Conservation (phyloP, 2,329 filamentous ascomycete genomes). For the Monilinia fructigena region DNA sequence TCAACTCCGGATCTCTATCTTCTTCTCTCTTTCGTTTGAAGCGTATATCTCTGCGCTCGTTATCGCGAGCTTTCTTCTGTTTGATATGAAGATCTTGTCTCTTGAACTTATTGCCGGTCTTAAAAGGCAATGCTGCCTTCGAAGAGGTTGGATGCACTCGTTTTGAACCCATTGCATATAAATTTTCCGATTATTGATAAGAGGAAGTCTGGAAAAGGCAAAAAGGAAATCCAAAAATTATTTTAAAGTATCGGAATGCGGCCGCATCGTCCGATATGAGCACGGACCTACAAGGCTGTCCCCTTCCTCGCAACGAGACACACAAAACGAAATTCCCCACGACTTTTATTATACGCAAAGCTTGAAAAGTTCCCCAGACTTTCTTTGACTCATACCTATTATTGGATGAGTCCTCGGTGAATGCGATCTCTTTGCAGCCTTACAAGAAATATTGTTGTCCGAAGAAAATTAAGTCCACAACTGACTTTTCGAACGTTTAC, state of each 20-base stretch:
- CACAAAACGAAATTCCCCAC: slow-evolving; percentile 23
- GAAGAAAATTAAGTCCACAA: slow-evolving; percentile 25
- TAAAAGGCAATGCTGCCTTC: slow-evolving; percentile 50
- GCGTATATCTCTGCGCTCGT: slow-evolving; percentile 71
- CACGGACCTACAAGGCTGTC: slow-evolving; percentile 17
- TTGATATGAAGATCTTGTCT: slow-evolving; percentile 76
- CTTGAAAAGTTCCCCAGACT: slow-evolving; percentile 22
- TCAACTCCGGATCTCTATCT: slow-evolving; percentile 74
- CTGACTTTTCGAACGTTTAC: slow-evolving; percentile 43
- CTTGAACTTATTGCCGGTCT: slow-evolving; percentile 73
- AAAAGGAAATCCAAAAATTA: slow-evolving; percentile 26
- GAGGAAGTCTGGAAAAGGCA: slow-evolving; percentile 3
- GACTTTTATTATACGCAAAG: slow-evolving; percentile 12
- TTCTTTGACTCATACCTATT: slow-evolving; percentile 30
- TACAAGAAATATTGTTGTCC: slow-evolving; percentile 39
- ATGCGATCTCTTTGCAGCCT: slow-evolving; percentile 45
- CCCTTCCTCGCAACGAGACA: slow-evolving; percentile 16
- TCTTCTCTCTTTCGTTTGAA: slow-evolving; percentile 82
- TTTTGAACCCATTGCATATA: slow-evolving; percentile 49
- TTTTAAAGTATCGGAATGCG: slow-evolving; percentile 19
- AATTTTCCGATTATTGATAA: slow-evolving; percentile 22
- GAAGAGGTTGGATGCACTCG: slow-evolving; percentile 45
- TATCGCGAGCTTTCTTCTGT: slow-evolving; percentile 74
- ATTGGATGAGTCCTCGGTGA: slow-evolving; percentile 35
- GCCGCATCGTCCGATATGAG: slow-evolving; percentile 15